Percentiles rank a stretch among this genome's conserved stretches.
These are phyloP conservation scores for Nigrospora osmanthi DNA, from an alignment of 2,329 filamentous ascomycete species.

Conservation along the genomic window DNA sequence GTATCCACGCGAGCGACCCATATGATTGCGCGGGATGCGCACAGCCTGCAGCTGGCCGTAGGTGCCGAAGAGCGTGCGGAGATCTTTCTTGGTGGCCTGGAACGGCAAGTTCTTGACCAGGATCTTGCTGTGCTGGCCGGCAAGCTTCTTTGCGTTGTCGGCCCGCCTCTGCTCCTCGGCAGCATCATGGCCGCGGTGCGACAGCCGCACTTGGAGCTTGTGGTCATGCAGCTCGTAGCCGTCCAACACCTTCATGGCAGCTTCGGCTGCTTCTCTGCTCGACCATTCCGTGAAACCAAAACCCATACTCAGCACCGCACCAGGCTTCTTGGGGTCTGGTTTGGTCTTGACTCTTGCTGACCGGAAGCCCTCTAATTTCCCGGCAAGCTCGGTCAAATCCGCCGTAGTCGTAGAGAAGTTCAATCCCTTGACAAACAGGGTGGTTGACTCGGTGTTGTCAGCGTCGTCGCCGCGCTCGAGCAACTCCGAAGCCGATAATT, in stretches of 20 bases:
- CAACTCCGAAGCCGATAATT: slow-evolving; percentile 61
- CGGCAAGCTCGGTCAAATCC: slow-evolving; percentile 69
- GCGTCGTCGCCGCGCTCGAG: slow-evolving; percentile 48
- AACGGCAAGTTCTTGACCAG: slow-evolving; percentile 98
- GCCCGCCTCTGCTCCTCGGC: slow-evolving; percentile 79
- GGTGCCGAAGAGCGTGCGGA: slow-evolving; percentile 74
- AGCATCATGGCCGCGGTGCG: slow-evolving; percentile 80
- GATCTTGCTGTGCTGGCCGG: slow-evolving; percentile 77
- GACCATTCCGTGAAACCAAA: slow-evolving; percentile 93
- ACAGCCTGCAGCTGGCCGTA: slow-evolving; percentile 92
- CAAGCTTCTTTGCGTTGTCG: slow-evolving; percentile 74
- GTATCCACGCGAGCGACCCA: slow-evolving; percentile 81
- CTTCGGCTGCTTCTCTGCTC: slow-evolving; percentile 67
- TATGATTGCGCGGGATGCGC: slow-evolving; percentile 91
- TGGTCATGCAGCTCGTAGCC: slow-evolving; percentile 82
- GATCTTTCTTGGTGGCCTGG: slow-evolving; percentile 87
- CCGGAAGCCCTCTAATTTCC: slow-evolving; percentile 77
- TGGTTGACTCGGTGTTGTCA: slow-evolving; percentile 59
- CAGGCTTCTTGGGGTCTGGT: slow-evolving; percentile 81
- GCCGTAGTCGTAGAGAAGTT: slow-evolving; percentile 83
- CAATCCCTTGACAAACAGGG: slow-evolving; percentile 87
- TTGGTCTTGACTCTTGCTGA: slow-evolving; percentile 90
- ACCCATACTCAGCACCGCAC: slow-evolving; percentile 88
- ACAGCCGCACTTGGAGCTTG: slow-evolving; percentile 75
- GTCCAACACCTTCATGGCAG: slow-evolving; percentile 79